These are phyloP conservation scores for Aspergillus fructus DNA, from an alignment of 2,329 filamentous ascomycete species.

Conservation along the genomic window DNA sequence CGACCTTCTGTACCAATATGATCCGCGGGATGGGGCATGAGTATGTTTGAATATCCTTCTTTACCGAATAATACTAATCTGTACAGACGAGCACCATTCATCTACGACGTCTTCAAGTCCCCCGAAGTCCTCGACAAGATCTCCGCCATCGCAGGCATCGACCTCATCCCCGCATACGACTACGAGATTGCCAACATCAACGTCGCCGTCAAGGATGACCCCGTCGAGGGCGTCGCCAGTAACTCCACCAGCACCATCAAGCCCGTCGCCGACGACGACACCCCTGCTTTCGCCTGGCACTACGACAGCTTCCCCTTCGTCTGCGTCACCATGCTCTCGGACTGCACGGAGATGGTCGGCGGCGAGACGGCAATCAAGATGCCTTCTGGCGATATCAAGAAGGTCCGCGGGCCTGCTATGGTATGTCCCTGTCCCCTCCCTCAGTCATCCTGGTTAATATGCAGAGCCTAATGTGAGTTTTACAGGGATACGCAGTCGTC, in stretches of 20 bases:
- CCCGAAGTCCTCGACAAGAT: slow-evolving; percentile 55
- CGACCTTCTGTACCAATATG: slow-evolving; percentile 52
- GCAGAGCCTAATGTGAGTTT: too few species aligned
- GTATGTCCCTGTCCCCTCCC: neutral
- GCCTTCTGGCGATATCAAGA: neutral
- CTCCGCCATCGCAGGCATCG: slow-evolving; percentile 58
- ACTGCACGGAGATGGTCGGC: slow-evolving; percentile 62
- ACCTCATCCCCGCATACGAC: slow-evolving; percentile 57
- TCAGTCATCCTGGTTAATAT: too few species aligned
- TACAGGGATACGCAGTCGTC: slow-evolving; percentile 50
- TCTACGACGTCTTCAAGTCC: slow-evolving; percentile 58
- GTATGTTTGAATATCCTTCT: slow-evolving; percentile 38
- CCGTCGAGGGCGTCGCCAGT: neutral
- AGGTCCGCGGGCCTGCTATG: slow-evolving; percentile 3
- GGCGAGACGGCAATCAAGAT: slow-evolving; percentile 47
- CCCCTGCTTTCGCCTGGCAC: slow-evolving; percentile 62
- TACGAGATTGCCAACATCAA: slow-evolving; percentile 62
- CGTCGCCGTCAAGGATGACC: slow-evolving; percentile 41
- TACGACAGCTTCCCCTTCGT: slow-evolving; percentile 67
- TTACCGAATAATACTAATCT: slow-evolving; percentile 6
- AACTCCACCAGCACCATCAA: neutral
- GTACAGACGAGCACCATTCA: slow-evolving; percentile 60
- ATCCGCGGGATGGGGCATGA: slow-evolving; percentile 54
- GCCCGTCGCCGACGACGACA: slow-evolving; percentile 39
- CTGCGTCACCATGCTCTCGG: slow-evolving; percentile 67